Evolutionary conservation across 2,329 filamentous ascomycete genomes (phyloP), one percentile per base, ranked within the genome.

Genomic region (Cercospora beticola): DNA sequence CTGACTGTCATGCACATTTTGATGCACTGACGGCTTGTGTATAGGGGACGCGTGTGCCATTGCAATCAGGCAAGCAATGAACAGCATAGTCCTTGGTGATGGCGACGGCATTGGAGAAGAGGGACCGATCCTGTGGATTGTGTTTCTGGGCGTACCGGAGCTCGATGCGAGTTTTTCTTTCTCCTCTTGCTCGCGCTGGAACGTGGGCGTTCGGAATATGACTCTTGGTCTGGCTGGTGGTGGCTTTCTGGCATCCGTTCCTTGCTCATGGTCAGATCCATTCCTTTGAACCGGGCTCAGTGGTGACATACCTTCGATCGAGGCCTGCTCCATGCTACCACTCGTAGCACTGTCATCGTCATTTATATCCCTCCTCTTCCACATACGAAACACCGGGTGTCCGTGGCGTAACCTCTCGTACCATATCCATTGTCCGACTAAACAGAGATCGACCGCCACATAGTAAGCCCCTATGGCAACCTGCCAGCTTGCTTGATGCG

Each of bases 341-440:
- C 65, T 68, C 23, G 69, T 68, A 40, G 68, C 59, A 28, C 72
- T 71, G 57, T 68, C 70, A 31, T 68, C 63, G 31, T 61, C 59
- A 40, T 68, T 63, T 4, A 52, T 46, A 40, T 66, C 68, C 64
- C 63, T 62, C 70, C 58, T 71, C 62, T 74, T 72, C 76, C 77
- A 78, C 7, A 79, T 72, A 30, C 76, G 74, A n/a, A 81, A 77
- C 31, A 83, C 72, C 21, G 83, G 81, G 65, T 82, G 78, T 58
- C 82, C 83, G 65, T 85, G 82, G 74, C 85, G 83, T 68, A 87
- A 76, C 68, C 86, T 81, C 62, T 87, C 87, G 74, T 90, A 91
- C 87, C 88, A 90, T 43, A 89, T 80, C 81, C 87, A 90, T 78
- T 91, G 89, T 40, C 82, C 80, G 7, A 89, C 87, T 30, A 91